Evolutionary conservation across 805 yeast species (phyloP).

Genomic region (Grigorovia yakushimaensis): DNA sequence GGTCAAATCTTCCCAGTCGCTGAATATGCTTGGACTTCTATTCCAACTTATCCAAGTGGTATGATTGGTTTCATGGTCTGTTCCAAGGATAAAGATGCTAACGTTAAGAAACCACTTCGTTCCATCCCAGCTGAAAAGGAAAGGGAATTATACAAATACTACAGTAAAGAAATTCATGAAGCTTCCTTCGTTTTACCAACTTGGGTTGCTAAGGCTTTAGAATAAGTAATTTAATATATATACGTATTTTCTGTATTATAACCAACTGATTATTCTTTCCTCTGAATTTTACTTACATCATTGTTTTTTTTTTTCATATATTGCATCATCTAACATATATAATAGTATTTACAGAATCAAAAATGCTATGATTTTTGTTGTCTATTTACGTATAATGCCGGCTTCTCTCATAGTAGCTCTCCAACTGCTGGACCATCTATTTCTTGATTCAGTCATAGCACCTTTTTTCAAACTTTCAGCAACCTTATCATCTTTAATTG

Average conservation of each 20-base stretch:
- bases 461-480: slow-evolving; percentile 45
- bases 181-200: slow-evolving; percentile 89
- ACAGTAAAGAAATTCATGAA: slow-evolving; percentile 72
- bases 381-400: slow-evolving; percentile 10
- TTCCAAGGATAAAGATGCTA: slow-evolving; percentile 56
- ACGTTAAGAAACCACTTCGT: slow-evolving; percentile 64
- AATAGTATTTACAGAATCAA: too few species aligned
- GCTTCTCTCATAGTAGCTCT: slow-evolving; percentile 23
- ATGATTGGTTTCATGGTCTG: slow-evolving; percentile 98
- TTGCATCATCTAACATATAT: too few species aligned
- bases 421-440: slow-evolving; percentile 79
- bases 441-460: slow-evolving; percentile 59
- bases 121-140: slow-evolving; percentile 53
- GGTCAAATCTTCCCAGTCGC: slow-evolving; percentile 80
- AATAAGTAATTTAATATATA: slow-evolving; percentile 3
- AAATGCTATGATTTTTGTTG: background rate
- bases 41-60: slow-evolving; percentile 96
- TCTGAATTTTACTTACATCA: too few species aligned
- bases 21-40: slow-evolving; percentile 82
- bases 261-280: background rate
- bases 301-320: too few species aligned
- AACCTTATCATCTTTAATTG: slow-evolving; percentile 29
- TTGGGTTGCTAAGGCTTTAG: slow-evolving; percentile 60
- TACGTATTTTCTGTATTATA: background rate
- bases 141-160: slow-evolving; percentile 61